Base-by-base conservation (phyloP, 169 alveolate genomes). In the Cystoisospora suis region DNA sequence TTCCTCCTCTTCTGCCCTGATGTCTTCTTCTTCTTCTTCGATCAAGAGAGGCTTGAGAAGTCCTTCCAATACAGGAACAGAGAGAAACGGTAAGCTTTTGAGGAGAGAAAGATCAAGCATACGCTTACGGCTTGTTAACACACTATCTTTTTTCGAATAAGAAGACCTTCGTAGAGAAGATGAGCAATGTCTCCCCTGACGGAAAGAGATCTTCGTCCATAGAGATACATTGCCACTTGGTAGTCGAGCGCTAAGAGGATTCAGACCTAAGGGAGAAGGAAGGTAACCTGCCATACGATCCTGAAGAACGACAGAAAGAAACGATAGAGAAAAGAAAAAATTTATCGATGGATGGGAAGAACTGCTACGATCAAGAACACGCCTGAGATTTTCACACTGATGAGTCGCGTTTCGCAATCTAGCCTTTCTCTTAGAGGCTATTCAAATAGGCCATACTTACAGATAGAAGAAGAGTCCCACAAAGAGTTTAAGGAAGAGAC, bases 201-300 rank as follows among this genome's bases (percentile, higher is more conserved):
- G 77, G 32, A 72, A 72, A 6, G 4, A 2, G 58, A 5, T 12
- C 56, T 72, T 72, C 36, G 46, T 72, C 83, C 83, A 72, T 5
- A 72, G 47, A 34, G 83, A 38, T 34, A 40, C 83, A 32, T 72
- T 32, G 53, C 83, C 83, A 2, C 7, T 53, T 3, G 83, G 83
- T 29, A 72, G 56, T 0, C 83, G 83, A 17, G 38, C 58, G 15
- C 12, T 3, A 17, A 12, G 83, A 29, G 56, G 36, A 27, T 38
- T 4, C 56, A 72, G 83, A 0, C 83, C 83, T 4, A 72, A 38
- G 2, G 56, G 53, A 3, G 4, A n/a, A 46, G 83, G 83, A 20
- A 72, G 83, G 23, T 72, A 72, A n/a, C 32, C 42, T 38, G 83
- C 83, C 83, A 72, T 36, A 5, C 83, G 53, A 17, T 72, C 83